Base-by-base conservation (phyloP, 495 filamentous ascomycete species). In the Friedmanniomyces endolithicus region DNA sequence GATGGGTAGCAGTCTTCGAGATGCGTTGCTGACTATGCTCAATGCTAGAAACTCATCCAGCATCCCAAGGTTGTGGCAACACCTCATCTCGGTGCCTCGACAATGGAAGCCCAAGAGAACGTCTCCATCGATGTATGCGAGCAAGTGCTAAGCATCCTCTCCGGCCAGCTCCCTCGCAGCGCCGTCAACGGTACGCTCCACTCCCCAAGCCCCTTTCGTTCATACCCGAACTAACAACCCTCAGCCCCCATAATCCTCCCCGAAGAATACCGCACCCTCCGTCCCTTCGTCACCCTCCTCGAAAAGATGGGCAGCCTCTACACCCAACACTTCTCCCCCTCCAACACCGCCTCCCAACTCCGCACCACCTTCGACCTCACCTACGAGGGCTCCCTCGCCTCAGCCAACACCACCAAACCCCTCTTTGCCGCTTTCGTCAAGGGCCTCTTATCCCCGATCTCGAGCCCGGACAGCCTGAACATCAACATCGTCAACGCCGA, bases 401-500 rank as follows among this genome's bases (percentile, higher is more conserved):
- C 62, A 11, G 72, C 85, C 23, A 74, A 70, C 51, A 86, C 82
- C 59, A 86, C 83, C 9, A 78, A 80, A 11, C 83, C 84, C 0
- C 71, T 87, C 9, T 84, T 84, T 57, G 82, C 84, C 0, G 82
- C 82, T 0, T 67, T 87, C 2, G 75, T 86, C 60, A 85, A 84
- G 64, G 83, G 84, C 0, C 71, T 87, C 14, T 71, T 83, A 11
- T 70, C 71, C 1, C 71, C 75, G 9, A 80, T 86, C 61, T 76
- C 72, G 50, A 75, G 75, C 53, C 64, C 71, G 0, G 78, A 76
- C 47, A 79, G 76, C 1, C 61, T 80, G 29, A 81, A 84, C 56
- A 78, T 87, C 58, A 87, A 85, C 69, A 84, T 87, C 39, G 83
- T 87, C 56, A 86, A 87, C 60, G 84, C 84, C 0, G 76, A 78